A percentile compares a stretch with the other conserved stretches of the same genome.
Evolutionary conservation across 1,284 basidiomycete species (phyloP).

Genomic region (Boletus semigastroideus): DNA sequence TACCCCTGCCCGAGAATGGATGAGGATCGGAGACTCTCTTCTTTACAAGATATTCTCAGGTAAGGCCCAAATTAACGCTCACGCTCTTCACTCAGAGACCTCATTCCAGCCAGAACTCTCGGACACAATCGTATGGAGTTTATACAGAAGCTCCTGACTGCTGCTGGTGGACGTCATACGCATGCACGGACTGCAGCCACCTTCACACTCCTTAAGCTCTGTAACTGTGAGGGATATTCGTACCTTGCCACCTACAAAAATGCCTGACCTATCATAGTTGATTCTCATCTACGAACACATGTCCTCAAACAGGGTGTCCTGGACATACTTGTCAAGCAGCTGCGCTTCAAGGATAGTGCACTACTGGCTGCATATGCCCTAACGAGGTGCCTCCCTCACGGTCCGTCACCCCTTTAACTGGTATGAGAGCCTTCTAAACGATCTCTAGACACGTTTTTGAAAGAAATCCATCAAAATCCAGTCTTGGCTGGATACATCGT

Average conservation of each 20-base stretch:
- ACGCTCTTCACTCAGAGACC: not conserved
- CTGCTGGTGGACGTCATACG: constrained; percentile 1
- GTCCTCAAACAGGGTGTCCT: constrained; percentile 1
- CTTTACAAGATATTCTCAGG: constrained; percentile 6
- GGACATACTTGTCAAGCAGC: constrained; percentile 4
- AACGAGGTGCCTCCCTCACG: constrained; percentile 1
- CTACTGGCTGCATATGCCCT: constrained; percentile 8
- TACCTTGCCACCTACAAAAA: not conserved
- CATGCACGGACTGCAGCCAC: constrained; percentile 6
- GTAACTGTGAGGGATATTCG: not conserved
- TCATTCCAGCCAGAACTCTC: not conserved
- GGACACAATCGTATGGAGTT: constrained; percentile 2
- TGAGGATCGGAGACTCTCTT: constrained; percentile 9
- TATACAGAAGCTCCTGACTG: constrained; percentile 6
- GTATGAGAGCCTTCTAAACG: not conserved
- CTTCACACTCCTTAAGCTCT: constrained; percentile 9
- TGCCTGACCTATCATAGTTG: not conserved
- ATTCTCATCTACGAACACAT: constrained; percentile 1
- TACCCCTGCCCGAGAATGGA: constrained; percentile 7
- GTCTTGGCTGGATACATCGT: constrained; percentile 4
- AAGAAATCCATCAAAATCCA: not conserved
- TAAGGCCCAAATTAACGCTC: not conserved
- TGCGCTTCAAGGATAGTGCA: constrained; percentile 5
- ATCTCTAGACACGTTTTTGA: not conserved
- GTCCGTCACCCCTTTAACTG: not conserved